Base-by-base conservation (phyloP, 2,329 filamentous ascomycete genomes). In the Aspergillus fumigatiaffinis region DNA sequence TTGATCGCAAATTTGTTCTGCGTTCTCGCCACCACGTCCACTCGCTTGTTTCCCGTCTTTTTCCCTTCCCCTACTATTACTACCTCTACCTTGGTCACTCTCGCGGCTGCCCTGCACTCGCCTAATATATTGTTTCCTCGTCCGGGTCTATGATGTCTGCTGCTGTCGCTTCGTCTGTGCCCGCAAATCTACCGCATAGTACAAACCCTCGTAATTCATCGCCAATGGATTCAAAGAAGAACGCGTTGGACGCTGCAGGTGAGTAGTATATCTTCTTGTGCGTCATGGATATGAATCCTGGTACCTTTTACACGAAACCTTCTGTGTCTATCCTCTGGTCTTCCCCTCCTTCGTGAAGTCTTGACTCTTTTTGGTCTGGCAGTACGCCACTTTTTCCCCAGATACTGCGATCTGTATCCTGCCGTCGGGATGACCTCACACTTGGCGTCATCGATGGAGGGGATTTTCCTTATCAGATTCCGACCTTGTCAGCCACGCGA, bases 171-270 rank as follows among this genome's bases (percentile, higher is more conserved):
- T 66, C 71, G 55, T 69, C 70, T 55, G 66, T 67, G 51, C 71
- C 75, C 50, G 69, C 70, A 62, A 67, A 63, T 53, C 62, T 63
- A 61, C 50, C 59, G 29, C 53, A 60, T 60, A 65, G 66, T 61
- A 62, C 70, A 52, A 65, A 58, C 51, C 66, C 63, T 59, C 69
- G 68, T 58, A 73, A 72, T 57, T 68, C 75, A 55, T 73, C 75
- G 52, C 69, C 75, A 63, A 77, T 78, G 73, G 77, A 79, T 61
- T 67, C 71, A 55, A 77, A 77, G 63, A 77, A 74, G 61, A 68
- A 68, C 54, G 63, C 63, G 32, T 56, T 71, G 54, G 71, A 77
- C 56, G 66, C 67, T 63, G 74, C 77, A 72, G 74, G 77, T 79
- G 63, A 60, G 73, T 71, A 46, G 55, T 54, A 42, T 48, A 59